phyloP scores from a whole-genome alignment of 768 basidiomycete species.

The Favolaschia claudopus region DNA sequence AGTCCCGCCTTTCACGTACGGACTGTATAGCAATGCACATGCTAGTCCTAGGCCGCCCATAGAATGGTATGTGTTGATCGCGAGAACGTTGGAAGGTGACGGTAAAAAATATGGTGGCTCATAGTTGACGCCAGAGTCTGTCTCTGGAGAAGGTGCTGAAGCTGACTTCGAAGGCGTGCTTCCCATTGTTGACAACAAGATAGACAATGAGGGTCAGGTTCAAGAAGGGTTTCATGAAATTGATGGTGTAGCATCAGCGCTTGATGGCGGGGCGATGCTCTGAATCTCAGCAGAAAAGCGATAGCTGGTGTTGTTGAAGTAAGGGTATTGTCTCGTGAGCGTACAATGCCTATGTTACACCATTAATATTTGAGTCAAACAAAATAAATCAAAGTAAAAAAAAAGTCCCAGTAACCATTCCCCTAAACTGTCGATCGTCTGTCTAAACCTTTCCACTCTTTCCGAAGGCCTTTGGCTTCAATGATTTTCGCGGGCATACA shows the following conservation, averaged over 20 bases:
- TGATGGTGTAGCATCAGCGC: background rate
- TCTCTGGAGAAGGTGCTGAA: no score
- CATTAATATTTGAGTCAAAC: no score
- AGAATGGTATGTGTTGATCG: background rate
- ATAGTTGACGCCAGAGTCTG: background rate
- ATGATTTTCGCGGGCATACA: constrained; percentile 91
- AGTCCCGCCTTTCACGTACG: background rate
- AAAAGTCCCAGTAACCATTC: no score
- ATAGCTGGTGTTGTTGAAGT: background rate
- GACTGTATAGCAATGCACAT: constrained; percentile 1
- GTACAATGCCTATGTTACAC: background rate
- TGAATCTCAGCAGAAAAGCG: background rate
- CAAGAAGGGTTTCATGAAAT: no score
- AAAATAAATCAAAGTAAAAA: no score
- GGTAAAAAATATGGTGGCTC: background rate
- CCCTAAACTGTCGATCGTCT: constrained; percentile 31
- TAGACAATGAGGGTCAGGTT: no score
- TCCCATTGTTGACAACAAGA: no score
- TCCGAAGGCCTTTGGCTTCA: constrained; percentile 71
- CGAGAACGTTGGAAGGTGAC: background rate
- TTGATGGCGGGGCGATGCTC: background rate
- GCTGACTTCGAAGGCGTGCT: no score
- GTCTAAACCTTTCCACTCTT: constrained; percentile 67
- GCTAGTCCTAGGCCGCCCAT: background rate
- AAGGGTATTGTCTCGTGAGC: no score